Conservation (phyloP, 495 filamentous ascomycete species). For the Aspergillus baeticus region DNA sequence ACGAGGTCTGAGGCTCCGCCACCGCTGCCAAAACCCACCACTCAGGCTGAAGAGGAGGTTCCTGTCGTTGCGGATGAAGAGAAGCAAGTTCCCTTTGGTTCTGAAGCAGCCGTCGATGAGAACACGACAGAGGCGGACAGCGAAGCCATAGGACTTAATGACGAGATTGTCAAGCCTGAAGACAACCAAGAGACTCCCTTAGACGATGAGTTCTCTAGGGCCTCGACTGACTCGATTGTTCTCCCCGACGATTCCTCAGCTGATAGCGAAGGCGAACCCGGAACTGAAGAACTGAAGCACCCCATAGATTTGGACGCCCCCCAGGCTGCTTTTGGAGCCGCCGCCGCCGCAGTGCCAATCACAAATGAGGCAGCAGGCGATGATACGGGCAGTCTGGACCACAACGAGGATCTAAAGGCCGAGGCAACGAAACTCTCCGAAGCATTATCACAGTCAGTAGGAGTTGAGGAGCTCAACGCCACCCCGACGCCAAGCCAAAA, state of each 20-base stretch:
- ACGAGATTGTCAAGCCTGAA: not conserved
- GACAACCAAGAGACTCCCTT: not conserved
- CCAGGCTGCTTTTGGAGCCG: constrained; percentile 45
- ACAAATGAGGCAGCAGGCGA: constrained; percentile 45
- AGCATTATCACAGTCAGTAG: constrained; percentile 18
- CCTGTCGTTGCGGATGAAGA: not conserved
- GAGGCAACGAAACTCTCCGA: constrained; percentile 4
- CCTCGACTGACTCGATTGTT: not conserved
- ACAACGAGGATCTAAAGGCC: constrained; percentile 38
- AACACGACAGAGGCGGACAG: not conserved
- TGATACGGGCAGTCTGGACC: not conserved
- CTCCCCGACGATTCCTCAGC: constrained; percentile 3
- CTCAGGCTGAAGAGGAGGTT: constrained; percentile 1
- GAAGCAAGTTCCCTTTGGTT: not conserved
- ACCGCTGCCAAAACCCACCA: constrained; percentile 39
- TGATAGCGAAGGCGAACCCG: not conserved
- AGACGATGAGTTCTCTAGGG: not conserved
- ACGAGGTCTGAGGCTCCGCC: constrained; percentile 49
- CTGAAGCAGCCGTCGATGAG: not conserved
- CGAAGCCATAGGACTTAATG: not conserved
- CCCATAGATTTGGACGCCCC: not conserved
- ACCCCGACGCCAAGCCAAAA: not conserved
- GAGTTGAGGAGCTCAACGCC: not conserved
- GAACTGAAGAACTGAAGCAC: not conserved
- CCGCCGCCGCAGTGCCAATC: constrained; percentile 51